Evolutionary conservation across 495 filamentous ascomycete genomes (phyloP), one percentile per base, ranked within the genome.

Genomic region (Talaromyces thailandensis): DNA sequence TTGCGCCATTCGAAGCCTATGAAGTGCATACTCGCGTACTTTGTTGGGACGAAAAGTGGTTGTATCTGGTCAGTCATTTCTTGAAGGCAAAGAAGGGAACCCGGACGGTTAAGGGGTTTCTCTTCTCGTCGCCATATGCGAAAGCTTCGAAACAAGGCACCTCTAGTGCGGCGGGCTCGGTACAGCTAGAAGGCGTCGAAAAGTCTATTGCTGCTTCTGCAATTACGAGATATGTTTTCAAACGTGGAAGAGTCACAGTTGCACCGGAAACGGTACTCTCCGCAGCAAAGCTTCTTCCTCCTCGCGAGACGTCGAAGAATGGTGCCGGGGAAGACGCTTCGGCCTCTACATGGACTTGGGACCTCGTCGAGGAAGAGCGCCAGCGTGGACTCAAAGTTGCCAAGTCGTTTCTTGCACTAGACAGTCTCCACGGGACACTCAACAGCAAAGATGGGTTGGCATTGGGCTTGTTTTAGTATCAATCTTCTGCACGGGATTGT

Each of bases 161-260:
- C 18, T 12, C 48, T 51, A 18, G n/a, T 1, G 23, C 7, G 7
- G 28, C 23, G 24, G 23, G 52, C 3, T 25, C 23, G 12, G 24
- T 16, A 14, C 2, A 1, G 12, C 7, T 6, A 28, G 21, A 23
- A 6, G 12, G 18, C 1, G 16, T 25, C 28, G 16, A 26, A 64
- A 81, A 85, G 63, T 75, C 76, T 28, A 79, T 97, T 37, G 84
- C 88, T 64, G 93, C 93, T 1, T 87, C 85, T 2, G 87, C 83
- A 3, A 67, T 97, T 8, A 87, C 85, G 65, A 93, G 94, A 76
- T 97, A 94, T 69, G 92, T 96, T 2, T 87, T 91, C 67, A 97
- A 97, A 78, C 83, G 89, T 67, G 92, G 92, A 0, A 77, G 94
- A 21, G 74, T 92, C 63, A 98, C 93, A 6, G 82, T 97, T 6